These are phyloP conservation scores for Poa annua DNA, from an alignment of 176 grass and related monocot species.

Conservation along the genomic window DNA sequence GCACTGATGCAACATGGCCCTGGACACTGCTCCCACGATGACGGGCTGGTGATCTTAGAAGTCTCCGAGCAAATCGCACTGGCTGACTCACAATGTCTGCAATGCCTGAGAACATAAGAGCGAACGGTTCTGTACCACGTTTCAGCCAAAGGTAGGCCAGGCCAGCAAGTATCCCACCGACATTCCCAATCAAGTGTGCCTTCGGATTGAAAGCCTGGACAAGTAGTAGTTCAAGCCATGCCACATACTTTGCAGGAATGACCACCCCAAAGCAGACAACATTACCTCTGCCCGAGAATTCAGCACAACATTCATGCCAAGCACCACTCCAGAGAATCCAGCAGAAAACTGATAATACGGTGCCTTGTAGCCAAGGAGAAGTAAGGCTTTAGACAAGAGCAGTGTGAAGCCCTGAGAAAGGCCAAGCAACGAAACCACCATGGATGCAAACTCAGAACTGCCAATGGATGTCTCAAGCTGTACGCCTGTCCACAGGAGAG, in stretches of 20 bases:
- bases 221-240: slow-evolving; percentile 86
- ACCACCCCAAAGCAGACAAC: slow-evolving; percentile 61
- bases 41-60: slow-evolving; percentile 34
- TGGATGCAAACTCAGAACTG: slow-evolving; percentile 72
- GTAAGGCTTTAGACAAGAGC: slow-evolving; percentile 61
- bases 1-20: not conserved
- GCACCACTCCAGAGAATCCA: slow-evolving; percentile 89
- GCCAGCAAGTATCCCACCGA: slow-evolving; percentile 87
- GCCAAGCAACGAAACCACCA: slow-evolving; percentile 67
- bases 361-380: slow-evolving; percentile 44
- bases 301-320: slow-evolving; percentile 86
- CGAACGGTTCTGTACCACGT: slow-evolving; percentile 43
- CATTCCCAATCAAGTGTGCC: slow-evolving; percentile 66
- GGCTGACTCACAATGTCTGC: slow-evolving; percentile 61
- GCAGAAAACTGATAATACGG: slow-evolving; percentile 73
- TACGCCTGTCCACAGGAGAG: slow-evolving; percentile 79
- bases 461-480: slow-evolving; percentile 85
- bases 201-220: slow-evolving; percentile 78
- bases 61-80: slow-evolving; percentile 45
- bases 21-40: slow-evolving; percentile 46
- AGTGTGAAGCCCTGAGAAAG: slow-evolving; percentile 79
- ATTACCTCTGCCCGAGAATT: slow-evolving; percentile 54
- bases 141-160: slow-evolving; percentile 68
- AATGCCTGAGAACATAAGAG: slow-evolving; percentile 53
- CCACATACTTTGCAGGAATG: slow-evolving; percentile 73